A percentile compares a stretch with the other conserved stretches of the same genome.
Evolutionary conservation across 139 green algal species (phyloP).

Genomic region (Chlorella sp.): DNA sequence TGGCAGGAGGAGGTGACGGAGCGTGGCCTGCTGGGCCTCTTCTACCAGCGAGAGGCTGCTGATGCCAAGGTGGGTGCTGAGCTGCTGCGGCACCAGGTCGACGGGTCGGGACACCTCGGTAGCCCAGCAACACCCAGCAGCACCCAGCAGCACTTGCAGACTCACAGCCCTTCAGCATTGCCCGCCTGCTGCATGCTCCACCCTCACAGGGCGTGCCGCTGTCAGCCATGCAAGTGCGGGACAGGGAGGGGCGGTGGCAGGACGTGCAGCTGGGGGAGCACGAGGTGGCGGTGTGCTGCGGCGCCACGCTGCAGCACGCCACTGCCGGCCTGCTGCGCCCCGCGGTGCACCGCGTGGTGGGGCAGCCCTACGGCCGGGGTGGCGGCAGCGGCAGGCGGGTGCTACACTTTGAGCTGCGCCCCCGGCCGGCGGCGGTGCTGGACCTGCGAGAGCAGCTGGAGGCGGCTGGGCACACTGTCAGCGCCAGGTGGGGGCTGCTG

Average conservation of each 20-base stretch:
- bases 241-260: constrained; percentile 12
- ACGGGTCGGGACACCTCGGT: too few relatives aligned
- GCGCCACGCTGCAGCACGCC: constrained; percentile 19
- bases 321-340: constrained; percentile 20
- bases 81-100: too few relatives aligned
- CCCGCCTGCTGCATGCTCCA: neutral
- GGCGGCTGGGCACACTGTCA: constrained; percentile 21
- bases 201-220: neutral
- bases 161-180: too few relatives aligned
- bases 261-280: neutral
- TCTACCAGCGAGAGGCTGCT: neutral
- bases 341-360: constrained; percentile 16
- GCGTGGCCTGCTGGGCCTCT: constrained; percentile 9
- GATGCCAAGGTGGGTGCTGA: neutral
- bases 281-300: constrained; percentile 1
- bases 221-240: constrained; percentile 13
- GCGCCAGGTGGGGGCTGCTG: constrained; percentile 4
- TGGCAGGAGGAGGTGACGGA: constrained; percentile 18
- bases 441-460: constrained; percentile 20
- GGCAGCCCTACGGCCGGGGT: neutral
- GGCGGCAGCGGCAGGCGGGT: neutral
- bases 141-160: too few relatives aligned
- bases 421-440: constrained; percentile 14
- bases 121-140: too few relatives aligned
- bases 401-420: constrained; percentile 33